Base-by-base conservation (phyloP, 208 protist genomes). In the Leishmania gerbilli region DNA sequence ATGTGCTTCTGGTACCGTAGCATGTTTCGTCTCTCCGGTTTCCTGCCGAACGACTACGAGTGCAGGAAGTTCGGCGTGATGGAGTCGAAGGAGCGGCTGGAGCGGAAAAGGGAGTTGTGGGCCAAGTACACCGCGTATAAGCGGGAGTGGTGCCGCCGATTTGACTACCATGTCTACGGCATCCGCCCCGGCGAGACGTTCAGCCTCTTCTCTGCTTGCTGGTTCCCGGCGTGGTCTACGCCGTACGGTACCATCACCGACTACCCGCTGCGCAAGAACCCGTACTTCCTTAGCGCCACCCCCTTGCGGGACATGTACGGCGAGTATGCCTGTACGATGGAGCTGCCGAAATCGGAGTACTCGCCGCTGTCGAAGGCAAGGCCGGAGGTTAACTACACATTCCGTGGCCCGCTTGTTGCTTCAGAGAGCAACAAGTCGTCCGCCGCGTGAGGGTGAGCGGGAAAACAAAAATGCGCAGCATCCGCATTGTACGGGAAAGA, bases 151-250 rank as follows among this genome's bases (percentile, higher is more conserved):
- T 96, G 91, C 79, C 90, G 95, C 58, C 95, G 95, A 45, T 98
- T 92, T 75, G 95, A 98, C 83, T 98, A 96, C 84, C 93, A 98
- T 85, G 93, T 96, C 37, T 96, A 91, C 78, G 93, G 93, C 79
- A 98, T 98, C 76, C 93, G 91, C 67, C 95, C 95, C 0, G 92
- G 92, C 34, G 95, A 98, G 75, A 93, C 91, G 80, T 92, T 86
- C 79, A 94, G 80, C 71, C 81, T 98, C 47, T 95, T 96, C 79
- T 98, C 95, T 13, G 90, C 93, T 17, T 98, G 95, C 84, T 88
- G 91, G 85, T 77, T 96, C 64, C 91, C 93, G 31, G 77, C 89
- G 49, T 92, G 89, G 91, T 84, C 81, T 60, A 86, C 92, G 42
- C 76, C 72, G 31, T 96, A 87, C 86, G 87, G 87, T 72, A 95